Evolutionary conservation across 1,284 basidiomycete species (phyloP).

Genomic region (Jaminaea rosea): DNA sequence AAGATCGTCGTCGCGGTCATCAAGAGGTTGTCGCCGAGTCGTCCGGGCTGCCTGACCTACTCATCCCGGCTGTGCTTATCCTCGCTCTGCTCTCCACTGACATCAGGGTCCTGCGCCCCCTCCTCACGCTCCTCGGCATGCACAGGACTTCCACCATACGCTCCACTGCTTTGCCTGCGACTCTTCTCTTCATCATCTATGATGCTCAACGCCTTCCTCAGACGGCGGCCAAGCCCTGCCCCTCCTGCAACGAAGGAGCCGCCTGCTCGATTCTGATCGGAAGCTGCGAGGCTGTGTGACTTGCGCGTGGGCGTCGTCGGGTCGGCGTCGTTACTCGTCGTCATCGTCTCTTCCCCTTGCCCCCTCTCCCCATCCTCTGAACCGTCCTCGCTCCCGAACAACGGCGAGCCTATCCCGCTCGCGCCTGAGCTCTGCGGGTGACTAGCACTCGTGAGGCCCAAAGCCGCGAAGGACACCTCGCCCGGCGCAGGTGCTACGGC

Average conservation of each 20-base stretch:
- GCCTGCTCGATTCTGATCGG: background rate
- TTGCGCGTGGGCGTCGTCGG: background rate
- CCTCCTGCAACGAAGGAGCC: background rate
- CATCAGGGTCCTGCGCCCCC: too few relatives aligned
- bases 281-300: too few relatives aligned
- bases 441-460: background rate
- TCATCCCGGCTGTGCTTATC: too few relatives aligned
- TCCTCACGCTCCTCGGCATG: too few relatives aligned
- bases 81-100: too few relatives aligned
- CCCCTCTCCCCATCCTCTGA: background rate
- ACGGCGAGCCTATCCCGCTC: background rate
- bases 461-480: background rate
- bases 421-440: background rate
- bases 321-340: background rate
- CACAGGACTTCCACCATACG: too few relatives aligned
- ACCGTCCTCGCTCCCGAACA: constrained; percentile 3
- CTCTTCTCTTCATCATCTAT: constrained; percentile 6
- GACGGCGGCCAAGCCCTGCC: background rate
- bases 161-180: too few relatives aligned
- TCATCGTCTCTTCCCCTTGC: background rate
- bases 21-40: too few relatives aligned
- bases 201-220: constrained; percentile 7
- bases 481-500: too few relatives aligned
- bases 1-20: too few relatives aligned
- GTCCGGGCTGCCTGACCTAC: too few relatives aligned